Evolutionary conservation across 106 monocot species (phyloP).

Genomic region (Dactylorhiza incarnata): DNA sequence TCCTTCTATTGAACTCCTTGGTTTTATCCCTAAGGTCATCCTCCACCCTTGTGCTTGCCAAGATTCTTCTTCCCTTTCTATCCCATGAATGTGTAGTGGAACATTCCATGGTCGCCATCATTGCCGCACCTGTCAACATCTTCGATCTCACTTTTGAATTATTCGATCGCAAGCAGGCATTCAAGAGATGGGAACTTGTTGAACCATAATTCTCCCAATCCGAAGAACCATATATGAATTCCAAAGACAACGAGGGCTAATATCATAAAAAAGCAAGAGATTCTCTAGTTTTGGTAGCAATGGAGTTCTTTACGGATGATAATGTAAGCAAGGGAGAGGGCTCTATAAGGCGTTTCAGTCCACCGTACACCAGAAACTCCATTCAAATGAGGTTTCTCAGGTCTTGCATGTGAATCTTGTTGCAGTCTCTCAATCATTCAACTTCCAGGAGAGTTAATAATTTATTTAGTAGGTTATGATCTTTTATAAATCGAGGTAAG

Average conservation of each 20-base stretch:
- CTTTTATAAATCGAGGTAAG: background rate
- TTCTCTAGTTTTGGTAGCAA: constrained; percentile 49
- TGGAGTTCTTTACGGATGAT: constrained; percentile 27
- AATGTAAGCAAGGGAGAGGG: constrained; percentile 5
- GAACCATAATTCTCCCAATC: background rate
- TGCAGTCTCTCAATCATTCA: constrained; percentile 53
- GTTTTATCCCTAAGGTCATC: background rate
- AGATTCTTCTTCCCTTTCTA: constrained; percentile 4
- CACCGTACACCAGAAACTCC: constrained; percentile 5
- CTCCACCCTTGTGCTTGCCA: background rate
- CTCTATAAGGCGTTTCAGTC: constrained; percentile 43
- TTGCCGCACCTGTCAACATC: background rate
- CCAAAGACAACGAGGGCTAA: constrained; percentile 57
- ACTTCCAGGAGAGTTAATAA: constrained; percentile 52
- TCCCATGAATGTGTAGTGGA: constrained; percentile 6
- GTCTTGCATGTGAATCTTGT: constrained; percentile 54
- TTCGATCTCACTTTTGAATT: background rate
- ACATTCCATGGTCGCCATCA: background rate
- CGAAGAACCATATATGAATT: constrained; percentile 34
- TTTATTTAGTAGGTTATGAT: background rate
- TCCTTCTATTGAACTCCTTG: constrained; percentile 8
- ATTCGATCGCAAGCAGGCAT: constrained; percentile 44
- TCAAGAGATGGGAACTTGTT: constrained; percentile 27
- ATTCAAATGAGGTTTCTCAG: constrained; percentile 4
- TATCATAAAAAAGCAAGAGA: constrained; percentile 57